Conservation (phyloP, 1,284 basidiomycete species). For the Cryptococcus sp. region DNA sequence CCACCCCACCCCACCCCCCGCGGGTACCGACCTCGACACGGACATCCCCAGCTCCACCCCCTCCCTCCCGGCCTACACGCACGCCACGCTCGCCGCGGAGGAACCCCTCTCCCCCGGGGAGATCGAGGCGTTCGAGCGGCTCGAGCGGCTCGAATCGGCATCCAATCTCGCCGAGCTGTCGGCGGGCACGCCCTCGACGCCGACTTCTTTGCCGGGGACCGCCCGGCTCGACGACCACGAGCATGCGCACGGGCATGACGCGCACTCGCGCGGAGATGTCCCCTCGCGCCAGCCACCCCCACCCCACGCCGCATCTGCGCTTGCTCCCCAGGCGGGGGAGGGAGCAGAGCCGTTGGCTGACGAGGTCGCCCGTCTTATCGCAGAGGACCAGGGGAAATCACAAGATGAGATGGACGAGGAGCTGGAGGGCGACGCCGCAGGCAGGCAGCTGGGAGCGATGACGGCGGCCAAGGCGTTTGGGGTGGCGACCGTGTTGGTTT, state of each 20-base stretch:
- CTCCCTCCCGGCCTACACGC: not conserved
- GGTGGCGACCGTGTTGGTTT: conserved; percentile 41
- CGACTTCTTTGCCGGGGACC: no score
- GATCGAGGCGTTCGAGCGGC: conserved; percentile 5
- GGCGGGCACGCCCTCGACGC: no score
- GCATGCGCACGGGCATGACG: no score
- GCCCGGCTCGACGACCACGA: no score
- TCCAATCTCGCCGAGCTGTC: not conserved
- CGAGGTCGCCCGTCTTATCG: no score
- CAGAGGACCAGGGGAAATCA: no score
- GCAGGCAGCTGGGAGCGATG: conserved; percentile 10
- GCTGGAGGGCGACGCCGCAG: not conserved
- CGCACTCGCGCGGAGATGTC: no score
- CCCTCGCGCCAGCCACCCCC: no score
- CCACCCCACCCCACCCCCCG: not conserved
- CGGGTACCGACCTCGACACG: not conserved
- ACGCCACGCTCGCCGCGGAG: not conserved
- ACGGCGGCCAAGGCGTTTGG: conserved; percentile 38
- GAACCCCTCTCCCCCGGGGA: not conserved
- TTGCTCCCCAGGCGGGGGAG: no score
- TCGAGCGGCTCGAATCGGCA: conserved; percentile 12
- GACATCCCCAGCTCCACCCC: not conserved
- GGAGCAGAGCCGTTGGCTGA: no score
- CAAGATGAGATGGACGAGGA: not conserved
- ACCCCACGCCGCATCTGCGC: no score